Conservation (phyloP, 2,329 filamentous ascomycete species). For the Graphiopsis chlorocephala region DNA sequence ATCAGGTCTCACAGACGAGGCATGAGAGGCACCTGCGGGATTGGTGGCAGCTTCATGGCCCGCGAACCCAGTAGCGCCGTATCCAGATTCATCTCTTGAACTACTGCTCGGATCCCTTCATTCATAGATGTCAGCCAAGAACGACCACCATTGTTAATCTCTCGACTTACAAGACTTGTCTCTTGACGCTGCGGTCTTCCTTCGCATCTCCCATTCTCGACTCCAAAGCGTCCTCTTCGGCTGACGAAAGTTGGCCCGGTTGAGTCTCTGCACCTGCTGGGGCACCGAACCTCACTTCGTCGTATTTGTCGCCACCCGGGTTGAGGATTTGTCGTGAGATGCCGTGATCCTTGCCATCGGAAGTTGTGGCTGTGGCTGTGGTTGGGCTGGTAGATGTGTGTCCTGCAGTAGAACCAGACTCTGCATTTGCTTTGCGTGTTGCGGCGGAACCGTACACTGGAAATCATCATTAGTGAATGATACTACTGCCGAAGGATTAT, state of each 20-base stretch:
- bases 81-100: conserved; percentile 21
- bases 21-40: background rate
- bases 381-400: background rate
- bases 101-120: conserved; percentile 19
- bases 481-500: background rate
- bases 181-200: conserved; percentile 16
- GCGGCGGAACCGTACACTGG: conserved; percentile 33
- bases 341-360: conserved; percentile 19
- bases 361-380: background rate
- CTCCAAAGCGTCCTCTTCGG: background rate
- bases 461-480: background rate
- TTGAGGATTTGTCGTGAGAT: conserved; percentile 26
- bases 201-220: conserved; percentile 1
- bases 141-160: background rate
- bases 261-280: background rate
- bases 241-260: background rate
- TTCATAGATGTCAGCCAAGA: background rate
- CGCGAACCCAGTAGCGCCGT: conserved; percentile 9
- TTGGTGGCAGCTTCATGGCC: conserved; percentile 1
- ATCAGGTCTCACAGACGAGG: background rate
- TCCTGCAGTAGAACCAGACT: background rate
- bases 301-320: conserved; percentile 26
- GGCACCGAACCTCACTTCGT: conserved; percentile 22
- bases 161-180: conserved; percentile 21
- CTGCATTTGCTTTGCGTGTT: conserved; percentile 13